A percentile compares a stretch with the other conserved stretches of the same genome.
Conservation (phyloP, 768 basidiomycete genomes). For the Psilocybe tampanensis region DNA sequence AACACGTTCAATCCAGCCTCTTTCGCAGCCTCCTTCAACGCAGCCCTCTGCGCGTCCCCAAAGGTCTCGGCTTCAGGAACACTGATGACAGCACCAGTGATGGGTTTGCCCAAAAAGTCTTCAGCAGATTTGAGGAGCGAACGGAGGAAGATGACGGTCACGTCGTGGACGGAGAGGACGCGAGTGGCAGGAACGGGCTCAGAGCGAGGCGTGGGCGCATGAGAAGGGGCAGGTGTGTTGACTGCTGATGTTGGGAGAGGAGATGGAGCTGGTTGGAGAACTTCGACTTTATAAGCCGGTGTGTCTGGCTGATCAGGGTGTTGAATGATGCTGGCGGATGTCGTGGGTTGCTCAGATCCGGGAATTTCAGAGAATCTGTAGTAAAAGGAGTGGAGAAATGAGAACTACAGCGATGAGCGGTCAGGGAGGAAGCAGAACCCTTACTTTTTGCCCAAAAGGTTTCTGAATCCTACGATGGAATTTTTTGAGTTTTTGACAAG, state of each 20-base stretch:
- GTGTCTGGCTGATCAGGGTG: slow-evolving; percentile 71
- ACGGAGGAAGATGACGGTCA: slow-evolving; percentile 80
- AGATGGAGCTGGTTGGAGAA: slow-evolving; percentile 77
- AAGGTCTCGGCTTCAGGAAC: slow-evolving; percentile 69
- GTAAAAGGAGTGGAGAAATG: neutral
- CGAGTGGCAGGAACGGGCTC: slow-evolving; percentile 70
- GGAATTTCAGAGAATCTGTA: slow-evolving; percentile 76
- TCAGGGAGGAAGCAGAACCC: slow-evolving; percentile 21
- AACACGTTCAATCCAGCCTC: slow-evolving; percentile 84
- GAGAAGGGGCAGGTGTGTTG: slow-evolving; percentile 67
- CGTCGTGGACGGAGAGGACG: slow-evolving; percentile 81
- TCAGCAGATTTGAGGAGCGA: slow-evolving; percentile 86
- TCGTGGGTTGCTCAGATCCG: slow-evolving; percentile 43
- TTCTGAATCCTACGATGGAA: slow-evolving; percentile 93
- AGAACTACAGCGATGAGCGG: neutral
- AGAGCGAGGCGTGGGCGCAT: slow-evolving; percentile 70
- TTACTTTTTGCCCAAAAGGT: slow-evolving; percentile 90
- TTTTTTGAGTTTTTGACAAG: slow-evolving; percentile 94
- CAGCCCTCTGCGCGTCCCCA: slow-evolving; percentile 63
- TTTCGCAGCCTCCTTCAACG: slow-evolving; percentile 71
- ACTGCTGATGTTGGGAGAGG: slow-evolving; percentile 60
- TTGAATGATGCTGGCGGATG: slow-evolving; percentile 75
- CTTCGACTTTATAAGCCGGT: slow-evolving; percentile 83
- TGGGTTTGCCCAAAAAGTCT: slow-evolving; percentile 84
- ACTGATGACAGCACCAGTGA: slow-evolving; percentile 82